Evolutionary conservation across 1,139 yeast genomes (phyloP).

Genomic region (Zygosaccharomyces sapae): DNA sequence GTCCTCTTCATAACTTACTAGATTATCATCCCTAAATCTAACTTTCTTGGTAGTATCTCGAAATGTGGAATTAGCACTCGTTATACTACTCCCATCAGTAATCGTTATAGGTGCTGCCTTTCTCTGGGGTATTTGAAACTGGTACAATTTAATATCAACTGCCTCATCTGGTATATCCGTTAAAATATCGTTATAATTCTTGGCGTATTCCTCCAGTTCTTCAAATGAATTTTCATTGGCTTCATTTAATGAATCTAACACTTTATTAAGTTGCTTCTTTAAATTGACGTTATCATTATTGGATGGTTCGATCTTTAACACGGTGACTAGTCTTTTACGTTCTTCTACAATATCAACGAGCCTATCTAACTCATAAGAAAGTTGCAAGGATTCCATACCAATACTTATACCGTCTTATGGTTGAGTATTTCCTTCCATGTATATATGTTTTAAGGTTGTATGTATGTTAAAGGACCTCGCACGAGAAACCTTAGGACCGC

Average conservation of each 20-base stretch:
- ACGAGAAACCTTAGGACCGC: neutral
- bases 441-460: neutral
- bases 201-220: conserved; percentile 1
- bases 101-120: neutral
- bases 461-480: neutral
- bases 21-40: conserved; percentile 27
- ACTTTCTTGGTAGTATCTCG: conserved; percentile 25
- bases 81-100: conserved; percentile 1
- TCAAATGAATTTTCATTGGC: neutral
- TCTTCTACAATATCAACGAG: conserved; percentile 31
- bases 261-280: conserved; percentile 24
- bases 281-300: conserved; percentile 25
- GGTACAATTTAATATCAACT: conserved; percentile 17
- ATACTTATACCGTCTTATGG: neutral
- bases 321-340: conserved; percentile 23
- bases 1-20: conserved; percentile 14
- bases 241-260: conserved; percentile 19
- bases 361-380: conserved; percentile 29
- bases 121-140: conserved; percentile 10
- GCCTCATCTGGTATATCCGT: conserved; percentile 16
- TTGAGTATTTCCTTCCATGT: neutral
- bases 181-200: conserved; percentile 12
- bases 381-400: conserved; percentile 21
- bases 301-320: conserved; percentile 27
- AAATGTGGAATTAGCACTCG: conserved; percentile 1